These are phyloP conservation scores for Linderniella brevidens DNA, from an alignment of 257 asterid species.

Conservation along the genomic window DNA sequence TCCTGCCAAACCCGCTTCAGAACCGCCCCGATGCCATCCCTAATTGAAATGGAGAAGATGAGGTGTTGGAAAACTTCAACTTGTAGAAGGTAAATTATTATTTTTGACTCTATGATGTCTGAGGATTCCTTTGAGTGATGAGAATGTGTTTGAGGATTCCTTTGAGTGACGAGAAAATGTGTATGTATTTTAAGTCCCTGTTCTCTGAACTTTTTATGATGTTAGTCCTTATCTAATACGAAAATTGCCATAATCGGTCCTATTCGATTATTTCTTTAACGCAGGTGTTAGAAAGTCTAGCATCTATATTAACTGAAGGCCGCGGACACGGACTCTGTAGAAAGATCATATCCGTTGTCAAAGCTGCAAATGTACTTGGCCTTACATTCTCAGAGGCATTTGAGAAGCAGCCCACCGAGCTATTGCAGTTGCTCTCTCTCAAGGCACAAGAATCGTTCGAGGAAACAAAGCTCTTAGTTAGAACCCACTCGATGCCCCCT, in stretches of 20 bases:
- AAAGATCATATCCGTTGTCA: conserved; percentile 73
- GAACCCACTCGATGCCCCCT: conserved; percentile 78
- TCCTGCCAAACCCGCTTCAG: no score
- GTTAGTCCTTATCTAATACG: neutral
- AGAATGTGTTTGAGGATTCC: no score
- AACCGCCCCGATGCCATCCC: no score
- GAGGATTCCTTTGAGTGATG: no score
- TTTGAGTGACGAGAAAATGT: no score
- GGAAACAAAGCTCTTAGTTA: conserved; percentile 74
- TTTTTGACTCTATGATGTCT: no score
- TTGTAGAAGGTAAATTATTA: no score
- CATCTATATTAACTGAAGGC: conserved; percentile 46
- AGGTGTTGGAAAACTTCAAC: no score
- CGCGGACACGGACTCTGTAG: conserved; percentile 72
- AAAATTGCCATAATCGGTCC: conserved; percentile 4
- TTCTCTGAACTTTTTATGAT: neutral
- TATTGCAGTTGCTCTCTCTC: conserved; percentile 81
- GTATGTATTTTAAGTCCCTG: no score
- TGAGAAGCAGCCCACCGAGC: conserved; percentile 83
- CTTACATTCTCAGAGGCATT: conserved; percentile 85
- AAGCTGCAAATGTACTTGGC: conserved; percentile 80
- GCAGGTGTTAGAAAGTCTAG: conserved; percentile 67
- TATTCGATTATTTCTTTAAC: conserved; percentile 9
- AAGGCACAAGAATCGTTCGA: conserved; percentile 96
- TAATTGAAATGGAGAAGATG: no score